These are phyloP conservation scores for Phytophthora megakarya DNA, from an alignment of 352 stramenopile genomes.

Conservation along the genomic window DNA sequence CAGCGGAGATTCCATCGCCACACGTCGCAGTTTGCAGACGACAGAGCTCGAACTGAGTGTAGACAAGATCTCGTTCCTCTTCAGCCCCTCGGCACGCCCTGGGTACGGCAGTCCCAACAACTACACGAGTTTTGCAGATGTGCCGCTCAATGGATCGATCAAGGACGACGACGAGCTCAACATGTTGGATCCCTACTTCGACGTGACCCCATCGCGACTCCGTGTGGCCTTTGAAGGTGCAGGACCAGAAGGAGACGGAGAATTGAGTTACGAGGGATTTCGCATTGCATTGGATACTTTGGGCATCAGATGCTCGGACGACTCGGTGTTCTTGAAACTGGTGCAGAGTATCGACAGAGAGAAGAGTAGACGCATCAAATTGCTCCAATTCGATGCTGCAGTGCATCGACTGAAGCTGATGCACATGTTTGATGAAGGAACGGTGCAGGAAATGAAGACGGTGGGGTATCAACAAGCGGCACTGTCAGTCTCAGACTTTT, in stretches of 20 bases:
- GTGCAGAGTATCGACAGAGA: constrained; percentile 71
- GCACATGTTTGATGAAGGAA: constrained; percentile 82
- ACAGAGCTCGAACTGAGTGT: constrained; percentile 78
- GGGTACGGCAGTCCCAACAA: constrained; percentile 25
- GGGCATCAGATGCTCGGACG: constrained; percentile 73
- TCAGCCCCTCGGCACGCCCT: constrained; percentile 57
- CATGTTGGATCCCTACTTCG: constrained; percentile 88
- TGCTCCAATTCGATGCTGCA: constrained; percentile 77
- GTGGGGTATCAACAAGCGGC: constrained; percentile 53
- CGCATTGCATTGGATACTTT: constrained; percentile 63
- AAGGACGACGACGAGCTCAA: constrained; percentile 73
- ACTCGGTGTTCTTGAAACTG: constrained; percentile 73
- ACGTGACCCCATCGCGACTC: constrained; percentile 76
- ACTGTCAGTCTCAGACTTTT: constrained; percentile 84
- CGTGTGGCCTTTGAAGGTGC: constrained; percentile 75
- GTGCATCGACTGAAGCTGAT: constrained; percentile 89
- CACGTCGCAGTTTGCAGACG: constrained; percentile 34
- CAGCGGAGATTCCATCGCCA: constrained; percentile 12
- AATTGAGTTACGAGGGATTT: constrained; percentile 63
- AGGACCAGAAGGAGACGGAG: constrained; percentile 49
- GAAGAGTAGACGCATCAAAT: constrained; percentile 48
- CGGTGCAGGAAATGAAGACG: constrained; percentile 61
- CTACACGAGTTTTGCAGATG: constrained; percentile 57
- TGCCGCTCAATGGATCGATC: constrained; percentile 39
- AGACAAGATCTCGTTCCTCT: constrained; percentile 85